Conservation (phyloP, 2,329 filamentous ascomycete species). For the Fusarium sp. region DNA sequence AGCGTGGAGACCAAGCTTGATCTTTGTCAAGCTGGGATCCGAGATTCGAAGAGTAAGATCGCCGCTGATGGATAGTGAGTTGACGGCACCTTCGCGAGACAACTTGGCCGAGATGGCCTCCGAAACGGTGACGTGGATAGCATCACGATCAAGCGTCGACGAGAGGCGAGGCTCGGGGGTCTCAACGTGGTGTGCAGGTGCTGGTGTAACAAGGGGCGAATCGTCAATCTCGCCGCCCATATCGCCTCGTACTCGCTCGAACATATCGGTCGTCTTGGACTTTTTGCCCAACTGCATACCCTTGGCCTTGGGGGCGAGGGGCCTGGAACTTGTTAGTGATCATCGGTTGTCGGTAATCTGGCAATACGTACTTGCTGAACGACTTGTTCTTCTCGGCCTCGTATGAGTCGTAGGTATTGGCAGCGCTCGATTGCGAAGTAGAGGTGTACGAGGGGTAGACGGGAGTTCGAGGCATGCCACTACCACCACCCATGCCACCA, state of each 20-base stretch:
- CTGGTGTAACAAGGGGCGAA: slow-evolving; percentile 74
- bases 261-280: slow-evolving; percentile 97
- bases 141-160: slow-evolving; percentile 80
- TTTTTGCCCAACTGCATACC: slow-evolving; percentile 99
- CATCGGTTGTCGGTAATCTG: not conserved
- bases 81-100: slow-evolving; percentile 87
- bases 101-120: slow-evolving; percentile 93
- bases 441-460: slow-evolving; percentile 91
- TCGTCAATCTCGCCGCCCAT: slow-evolving; percentile 89
- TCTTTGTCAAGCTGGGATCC: slow-evolving; percentile 88
- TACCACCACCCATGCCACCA: slow-evolving; percentile 50
- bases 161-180: slow-evolving; percentile 68
- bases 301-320: slow-evolving; percentile 84
- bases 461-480: slow-evolving; percentile 75
- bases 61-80: slow-evolving; percentile 88
- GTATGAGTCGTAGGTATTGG: slow-evolving; percentile 91
- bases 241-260: slow-evolving; percentile 92
- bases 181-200: slow-evolving; percentile 63
- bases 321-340: slow-evolving; percentile 51
- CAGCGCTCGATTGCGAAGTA: slow-evolving; percentile 76
- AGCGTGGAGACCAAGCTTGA: slow-evolving; percentile 85
- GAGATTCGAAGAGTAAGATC: slow-evolving; percentile 92
- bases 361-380: slow-evolving; percentile 74
- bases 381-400: slow-evolving; percentile 98
- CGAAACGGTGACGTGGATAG: slow-evolving; percentile 87